Evolutionary conservation across 1,284 basidiomycete genomes (phyloP), one percentile per base, ranked within the genome.

Genomic region (Cryptococcus sp.): DNA sequence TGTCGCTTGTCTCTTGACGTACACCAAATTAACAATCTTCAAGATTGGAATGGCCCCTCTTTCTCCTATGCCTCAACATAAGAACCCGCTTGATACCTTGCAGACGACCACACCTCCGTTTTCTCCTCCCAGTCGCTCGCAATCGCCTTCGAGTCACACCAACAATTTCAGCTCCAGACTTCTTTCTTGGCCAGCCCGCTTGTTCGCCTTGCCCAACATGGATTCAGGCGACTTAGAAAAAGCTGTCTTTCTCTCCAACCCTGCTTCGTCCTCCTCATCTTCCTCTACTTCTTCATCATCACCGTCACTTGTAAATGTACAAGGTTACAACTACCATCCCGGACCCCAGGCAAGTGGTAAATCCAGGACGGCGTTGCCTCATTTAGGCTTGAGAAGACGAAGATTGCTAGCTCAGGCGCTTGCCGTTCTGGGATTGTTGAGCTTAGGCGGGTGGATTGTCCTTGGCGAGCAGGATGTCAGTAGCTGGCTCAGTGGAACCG

Each of bases 131-230:
- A 35, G 10, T 35, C 31, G 31, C 31, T 35, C 31, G 31, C 31
- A 35, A 35, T 35, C 31, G 13, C 31, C 31, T 35, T 8, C 31
- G 10, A 35, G 31, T 35, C 31, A 35, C 31, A 10, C 31, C 31
- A 35, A 8, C 31, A 35, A 35, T 10, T 5, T 35, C 31, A 35
- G 31, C 8, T 35, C 31, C 13, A 35, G 31, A 35, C 31, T 35
- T 4, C 31, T 35, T 2, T 35, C 13, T 8, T 35, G 31, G 31
- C 31, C 31, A 22, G 1, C 49, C 22, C 31, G 25, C 19, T 25
- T 49, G 11, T 56, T 56, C 47, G 17, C 27, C 11, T 41, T 25
- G 25, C 50, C 51, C 3, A 57, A 23, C 35, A 41, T 44, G 15
- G 38, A 38, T 17, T 20, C 38, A 31, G 40, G 22, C 17, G 38